Evolutionary conservation across 2,329 filamentous ascomycete genomes (phyloP), one percentile per base, ranked within the genome.

Genomic region (Cercospora zeae-maydis): DNA sequence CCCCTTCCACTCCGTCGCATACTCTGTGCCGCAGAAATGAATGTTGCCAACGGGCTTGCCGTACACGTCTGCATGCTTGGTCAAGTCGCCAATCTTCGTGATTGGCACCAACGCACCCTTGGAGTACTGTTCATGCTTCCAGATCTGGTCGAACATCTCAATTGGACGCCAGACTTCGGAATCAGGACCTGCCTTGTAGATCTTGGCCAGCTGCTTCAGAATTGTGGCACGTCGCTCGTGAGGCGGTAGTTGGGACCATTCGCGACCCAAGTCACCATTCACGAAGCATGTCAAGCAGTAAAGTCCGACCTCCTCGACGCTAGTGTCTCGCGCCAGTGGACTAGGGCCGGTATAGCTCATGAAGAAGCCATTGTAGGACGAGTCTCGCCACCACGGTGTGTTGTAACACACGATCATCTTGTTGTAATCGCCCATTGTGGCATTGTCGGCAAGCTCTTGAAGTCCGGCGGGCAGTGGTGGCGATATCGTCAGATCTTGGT

Each of bases 1-100:
- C 9, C 62, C 61, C 30, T 61, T 61, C 62, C 62, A 63, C 30
- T 63, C 62, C 11, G 36, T 42, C 4, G 62, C 36, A 14, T 39
- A 39, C 62, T 63, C 62, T 16, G 62, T 63, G 13, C 62, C 62
- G 13, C 37, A 59, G 36, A 63, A 63, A 51, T 63, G 58, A n/a
- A 58, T 58, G 54, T 58, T 58, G 11, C 54, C 54, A 6, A 58
- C 54, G 8, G 54, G 21, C 54, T 58, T 58, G 36, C 54, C 54
- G 45, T 58, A 58, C 36, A 58, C 54, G 30, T 58, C 54, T 30
- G 54, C 34, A 47, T 58, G 37, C 54, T 47, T 58, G 37, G 54
- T 58, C 21, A 58, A 58, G 54, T 58, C 21, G 24, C 34, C 37
- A 16, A 58, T 42, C 24, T 24, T 45, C 19, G 54, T 58, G n/a